Base-by-base conservation (phyloP, 345 rosid species). In the Abelmoschus esculentus region DNA sequence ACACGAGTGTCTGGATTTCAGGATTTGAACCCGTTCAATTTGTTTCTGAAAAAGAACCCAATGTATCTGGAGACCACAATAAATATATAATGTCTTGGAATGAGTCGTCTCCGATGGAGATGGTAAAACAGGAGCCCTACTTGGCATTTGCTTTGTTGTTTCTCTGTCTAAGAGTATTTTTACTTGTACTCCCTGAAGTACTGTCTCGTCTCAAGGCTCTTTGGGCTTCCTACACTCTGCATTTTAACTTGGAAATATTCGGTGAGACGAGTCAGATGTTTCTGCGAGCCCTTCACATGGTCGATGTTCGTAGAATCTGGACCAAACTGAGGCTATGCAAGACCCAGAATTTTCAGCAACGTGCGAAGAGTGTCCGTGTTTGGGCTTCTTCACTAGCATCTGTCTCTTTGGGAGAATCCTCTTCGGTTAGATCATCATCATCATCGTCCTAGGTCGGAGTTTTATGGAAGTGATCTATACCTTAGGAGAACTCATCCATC, bases 321-420 rank as follows among this genome's bases (percentile, higher is more conserved):
- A 80, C 80, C 63, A 91, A 77, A 72, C 83, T 91, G 49, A 83
- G 87, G 67, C 76, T 91, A 42, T 75, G 80, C 80, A 93, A 89
- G 83, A 83, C 86, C 65, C 81, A 91, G 73, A 86, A 73, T 84
- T 89, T 93, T 75, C 96, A 79, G 15, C 86, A 82, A 75, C 71
- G 97, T 22, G 96, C 97, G 17, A 89, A 74, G 79, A 93, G 78
- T 55, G 95, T 88, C 34, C 83, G 82, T 61, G 97, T 85, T n/a
- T 91, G 96, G 97, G 96, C 96, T 60, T 90, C 96, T 17, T 91
- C 97, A 3, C 80, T 91, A 13, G 96, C 98, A 11, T 93, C 97
- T 2, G 96, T 93, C 70, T 83, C 96, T 5, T 72, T 91, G 75
- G 96, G 96, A 18, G 80, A 86, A 81, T 80, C 91, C 61, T 61